A percentile compares a stretch with the other conserved stretches of the same genome.
Conservation (phyloP, 148 eudicot species). For the Selenicereus undatus region DNA sequence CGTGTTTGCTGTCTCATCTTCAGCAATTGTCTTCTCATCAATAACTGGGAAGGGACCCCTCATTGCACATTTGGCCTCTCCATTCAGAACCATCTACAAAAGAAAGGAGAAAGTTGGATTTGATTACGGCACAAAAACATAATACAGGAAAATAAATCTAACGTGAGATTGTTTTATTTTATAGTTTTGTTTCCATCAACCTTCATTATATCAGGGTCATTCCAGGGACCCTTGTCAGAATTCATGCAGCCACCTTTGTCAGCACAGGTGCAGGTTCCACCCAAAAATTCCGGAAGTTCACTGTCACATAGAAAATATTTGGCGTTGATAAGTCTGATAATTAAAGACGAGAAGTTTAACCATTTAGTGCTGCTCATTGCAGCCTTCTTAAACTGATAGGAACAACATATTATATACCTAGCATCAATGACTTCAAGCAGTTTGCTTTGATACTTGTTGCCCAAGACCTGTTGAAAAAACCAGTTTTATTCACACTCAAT, state of each 20-base stretch:
- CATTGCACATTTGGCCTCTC: conserved; percentile 67
- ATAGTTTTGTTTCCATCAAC: conserved; percentile 22
- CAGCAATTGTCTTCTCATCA: conserved; percentile 57
- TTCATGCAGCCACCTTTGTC: conserved; percentile 81
- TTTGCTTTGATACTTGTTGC: conserved; percentile 87
- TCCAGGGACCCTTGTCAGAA: conserved; percentile 96
- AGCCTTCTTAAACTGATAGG: not conserved
- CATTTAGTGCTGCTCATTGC: not conserved
- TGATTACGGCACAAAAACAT: not conserved
- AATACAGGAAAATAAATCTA: not conserved
- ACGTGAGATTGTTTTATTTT: too few relatives aligned
- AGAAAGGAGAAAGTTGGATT: not conserved
- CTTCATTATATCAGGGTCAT: conserved; percentile 77
- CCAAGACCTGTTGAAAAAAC: conserved; percentile 53
- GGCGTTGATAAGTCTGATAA: not conserved
- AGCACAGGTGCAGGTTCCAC: conserved; percentile 78
- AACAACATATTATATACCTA: conserved; percentile 39
- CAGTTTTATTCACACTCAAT: not conserved
- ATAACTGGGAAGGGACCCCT: conserved; percentile 41
- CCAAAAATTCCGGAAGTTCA: conserved; percentile 87
- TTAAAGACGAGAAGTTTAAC: not conserved
- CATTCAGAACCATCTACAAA: conserved; percentile 74
- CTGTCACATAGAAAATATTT: conserved; percentile 31
- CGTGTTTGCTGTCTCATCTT: conserved; percentile 39
- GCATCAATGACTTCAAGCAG: conserved; percentile 86